These are phyloP conservation scores for Coemansia pectinata DNA, from an alignment of 192 early-diverging fungal species.

Conservation along the genomic window DNA sequence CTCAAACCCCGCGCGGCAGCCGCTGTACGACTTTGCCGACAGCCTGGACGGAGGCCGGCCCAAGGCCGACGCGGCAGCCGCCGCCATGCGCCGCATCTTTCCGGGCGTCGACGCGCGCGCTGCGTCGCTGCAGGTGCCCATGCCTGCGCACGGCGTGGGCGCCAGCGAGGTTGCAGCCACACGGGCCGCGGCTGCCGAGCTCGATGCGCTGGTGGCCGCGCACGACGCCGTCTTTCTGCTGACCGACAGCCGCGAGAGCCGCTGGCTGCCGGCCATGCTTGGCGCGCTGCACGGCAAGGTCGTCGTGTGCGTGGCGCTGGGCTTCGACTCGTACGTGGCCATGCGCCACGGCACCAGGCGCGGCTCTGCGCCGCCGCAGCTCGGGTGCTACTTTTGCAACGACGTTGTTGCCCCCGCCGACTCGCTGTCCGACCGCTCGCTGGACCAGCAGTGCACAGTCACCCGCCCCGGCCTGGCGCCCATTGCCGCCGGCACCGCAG, in stretches of 20 bases:
- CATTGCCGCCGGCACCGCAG: slow-evolving; percentile 81
- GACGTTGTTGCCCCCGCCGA: slow-evolving; percentile 97
- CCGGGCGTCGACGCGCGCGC: slow-evolving; percentile 79
- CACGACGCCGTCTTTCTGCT: slow-evolving; percentile 91
- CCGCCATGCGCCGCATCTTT: slow-evolving; percentile 69
- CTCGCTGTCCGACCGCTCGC: slow-evolving; percentile 87
- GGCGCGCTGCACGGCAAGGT: slow-evolving; percentile 71
- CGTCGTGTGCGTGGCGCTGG: slow-evolving; percentile 92
- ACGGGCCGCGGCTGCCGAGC: slow-evolving; percentile 36
- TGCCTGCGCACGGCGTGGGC: slow-evolving; percentile 88
- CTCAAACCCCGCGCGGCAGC: slow-evolving; percentile 96
- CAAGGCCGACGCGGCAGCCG: slow-evolving; percentile 88
- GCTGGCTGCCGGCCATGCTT: slow-evolving; percentile 93
- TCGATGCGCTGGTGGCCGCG: slow-evolving; percentile 65
- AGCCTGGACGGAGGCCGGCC: slow-evolving; percentile 81
- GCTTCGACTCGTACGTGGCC: slow-evolving; percentile 94
- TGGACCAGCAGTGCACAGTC: slow-evolving; percentile 99
- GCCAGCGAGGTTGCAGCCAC: slow-evolving; percentile 23
- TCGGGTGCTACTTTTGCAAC: slow-evolving; percentile 99
- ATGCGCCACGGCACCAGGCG: slow-evolving; percentile 86
- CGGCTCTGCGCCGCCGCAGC: slow-evolving; percentile 16
- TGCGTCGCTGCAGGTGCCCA: slow-evolving; percentile 78
- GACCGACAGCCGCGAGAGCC: slow-evolving; percentile 92
- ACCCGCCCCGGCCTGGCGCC: slow-evolving; percentile 94
- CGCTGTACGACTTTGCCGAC: slow-evolving; percentile 89